Percentiles rank a stretch among this genome's conserved stretches.
These are phyloP conservation scores for Fusarium concolor DNA, from an alignment of 2,329 filamentous ascomycete genomes.

Conservation along the genomic window DNA sequence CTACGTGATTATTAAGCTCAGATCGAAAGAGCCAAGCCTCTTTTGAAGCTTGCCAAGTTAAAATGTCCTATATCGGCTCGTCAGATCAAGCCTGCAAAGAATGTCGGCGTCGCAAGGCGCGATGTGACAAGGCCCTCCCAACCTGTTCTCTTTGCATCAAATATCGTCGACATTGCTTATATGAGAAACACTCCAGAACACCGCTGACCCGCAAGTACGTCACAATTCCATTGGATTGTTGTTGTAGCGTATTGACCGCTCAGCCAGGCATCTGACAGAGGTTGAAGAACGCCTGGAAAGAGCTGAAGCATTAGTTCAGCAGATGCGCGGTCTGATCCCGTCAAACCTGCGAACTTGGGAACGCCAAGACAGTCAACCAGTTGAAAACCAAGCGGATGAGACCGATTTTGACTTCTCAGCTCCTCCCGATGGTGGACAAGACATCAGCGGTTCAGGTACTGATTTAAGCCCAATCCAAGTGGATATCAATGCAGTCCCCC, in stretches of 20 bases:
- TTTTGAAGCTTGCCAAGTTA: neutral
- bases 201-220: slow-evolving; percentile 59
- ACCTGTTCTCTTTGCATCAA: slow-evolving; percentile 56
- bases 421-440: neutral
- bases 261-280: slow-evolving; percentile 55
- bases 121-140: slow-evolving; percentile 54
- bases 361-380: neutral
- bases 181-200: slow-evolving; percentile 61
- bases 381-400: neutral
- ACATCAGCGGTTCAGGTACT: neutral
- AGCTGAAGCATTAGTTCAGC: slow-evolving; percentile 49
- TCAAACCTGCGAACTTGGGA: slow-evolving; percentile 41
- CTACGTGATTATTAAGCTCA: neutral
- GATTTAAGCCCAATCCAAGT: neutral
- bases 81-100: slow-evolving; percentile 56
- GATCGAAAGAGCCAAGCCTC: neutral
- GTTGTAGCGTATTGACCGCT: neutral
- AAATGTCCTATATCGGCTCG: slow-evolving; percentile 33
- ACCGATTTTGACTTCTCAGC: slow-evolving; percentile 33
- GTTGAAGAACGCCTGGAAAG: slow-evolving; percentile 56
- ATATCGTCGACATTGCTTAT: slow-evolving; percentile 59
- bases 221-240: too few relatives aligned
- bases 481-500: neutral
- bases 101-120: slow-evolving; percentile 55
- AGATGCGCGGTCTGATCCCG: slow-evolving; percentile 47